Conservation (phyloP, 345 rosid genomes). For the Populus ilicifolia region DNA sequence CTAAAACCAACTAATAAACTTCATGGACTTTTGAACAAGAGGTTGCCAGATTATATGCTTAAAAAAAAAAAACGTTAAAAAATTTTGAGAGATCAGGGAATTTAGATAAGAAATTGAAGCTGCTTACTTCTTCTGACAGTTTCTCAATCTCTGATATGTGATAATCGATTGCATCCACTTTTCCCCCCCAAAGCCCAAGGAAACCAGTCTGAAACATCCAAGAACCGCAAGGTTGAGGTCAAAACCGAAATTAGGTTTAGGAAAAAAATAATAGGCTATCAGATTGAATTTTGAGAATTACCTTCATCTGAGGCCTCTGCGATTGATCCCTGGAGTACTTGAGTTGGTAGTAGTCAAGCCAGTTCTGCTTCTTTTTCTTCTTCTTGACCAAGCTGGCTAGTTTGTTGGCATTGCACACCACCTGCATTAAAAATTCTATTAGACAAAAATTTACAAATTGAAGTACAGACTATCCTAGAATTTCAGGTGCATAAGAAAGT, state of each 20-base stretch:
- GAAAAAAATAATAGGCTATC: slow-evolving; percentile 7
- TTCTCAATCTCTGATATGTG: slow-evolving; percentile 65
- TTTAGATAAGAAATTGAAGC: not conserved
- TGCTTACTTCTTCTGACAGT: slow-evolving; percentile 63
- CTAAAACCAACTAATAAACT: not conserved
- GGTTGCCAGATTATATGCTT: not conserved
- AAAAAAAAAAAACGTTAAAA: not conserved
- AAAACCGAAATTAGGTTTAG: not conserved
- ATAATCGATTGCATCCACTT: slow-evolving; percentile 76
- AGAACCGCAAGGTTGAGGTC: not conserved
- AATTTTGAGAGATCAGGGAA: not conserved
- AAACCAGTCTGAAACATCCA: slow-evolving; percentile 66
- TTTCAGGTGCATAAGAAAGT: not conserved
- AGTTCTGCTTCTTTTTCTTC: slow-evolving; percentile 64
- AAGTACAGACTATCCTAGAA: not conserved
- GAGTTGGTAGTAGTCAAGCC: slow-evolving; percentile 80
- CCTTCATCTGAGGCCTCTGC: slow-evolving; percentile 61
- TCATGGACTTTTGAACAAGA: not conserved
- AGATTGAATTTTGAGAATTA: slow-evolving; percentile 18
- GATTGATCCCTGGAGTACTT: slow-evolving; percentile 54
- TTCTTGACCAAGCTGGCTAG: slow-evolving; percentile 68
- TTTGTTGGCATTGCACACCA: slow-evolving; percentile 78
- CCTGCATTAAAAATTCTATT: slow-evolving; percentile 39
- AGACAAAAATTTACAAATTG: not conserved
- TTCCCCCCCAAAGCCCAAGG: slow-evolving; percentile 73